Evolutionary conservation across 2,329 filamentous ascomycete species (phyloP), one percentile per base, ranked within the genome.

Genomic region (Biscogniauxia mediterranea): DNA sequence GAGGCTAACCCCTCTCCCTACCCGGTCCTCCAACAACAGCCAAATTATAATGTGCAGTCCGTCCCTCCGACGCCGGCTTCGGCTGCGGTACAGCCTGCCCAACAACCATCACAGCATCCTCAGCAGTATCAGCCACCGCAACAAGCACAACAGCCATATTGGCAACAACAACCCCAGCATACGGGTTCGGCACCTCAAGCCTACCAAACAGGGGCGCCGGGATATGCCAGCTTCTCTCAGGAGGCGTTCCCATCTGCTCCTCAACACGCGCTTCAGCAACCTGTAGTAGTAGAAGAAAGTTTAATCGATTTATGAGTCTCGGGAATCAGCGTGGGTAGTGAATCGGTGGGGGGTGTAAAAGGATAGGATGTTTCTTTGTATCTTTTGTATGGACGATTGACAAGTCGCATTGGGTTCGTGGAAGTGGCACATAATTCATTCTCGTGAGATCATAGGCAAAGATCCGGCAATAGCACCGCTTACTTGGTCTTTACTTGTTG

Each of bases 221-320:
- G 75, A 2, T 85, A 86, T 63, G 63, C 74, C 11, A 78, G 80
- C 6, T 88, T 86, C 68, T 77, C 75, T 2, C 85, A 86, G 69
- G 84, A 88, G 23, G 78, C 83, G 2, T 91, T 92, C 69, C 89
- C 90, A 1, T 80, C 84, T 2, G 86, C 85, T 26, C 87, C 87
- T 17, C 84, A 88, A 61, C 85, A 89, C 73, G 81, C 85, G 26
- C 86, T 84, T 57, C 81, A 75, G 72, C 80, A 81, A 69, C 84
- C 83, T 15, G 82, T 79, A 0, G 82, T 79, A 0, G 82, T 89
- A 54, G 91, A 94, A 75, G 91, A 94, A 76, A 89, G 87, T 61
- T 77, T 95, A 70, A 95, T 95, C 75, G 91, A 95, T 75, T 80
- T 94, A 64, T 93, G 59, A 66, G 57, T 53, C 53, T 25, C 38